Base-by-base conservation (phyloP, 2,329 filamentous ascomycete genomes). In the Ustulina deusta region DNA sequence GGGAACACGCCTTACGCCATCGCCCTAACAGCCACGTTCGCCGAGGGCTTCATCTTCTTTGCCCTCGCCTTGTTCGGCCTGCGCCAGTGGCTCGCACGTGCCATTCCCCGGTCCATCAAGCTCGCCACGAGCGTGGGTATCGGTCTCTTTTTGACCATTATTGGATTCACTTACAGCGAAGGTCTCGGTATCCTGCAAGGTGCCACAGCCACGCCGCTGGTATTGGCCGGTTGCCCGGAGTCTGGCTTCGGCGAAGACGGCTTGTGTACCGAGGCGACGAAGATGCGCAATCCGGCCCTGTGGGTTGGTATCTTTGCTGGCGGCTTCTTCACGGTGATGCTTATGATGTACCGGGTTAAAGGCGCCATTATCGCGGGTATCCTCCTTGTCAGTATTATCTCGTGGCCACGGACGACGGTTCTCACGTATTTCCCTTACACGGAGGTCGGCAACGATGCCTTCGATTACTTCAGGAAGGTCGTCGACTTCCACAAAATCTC, bases 281-380 rank as follows among this genome's bases (percentile, higher is more conserved):
- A 94, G 85, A 95, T 97, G 93, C 89, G 92, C 68, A 93, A 87
- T 75, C 92, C 93, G 0, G 89, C 90, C 27, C 88, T 97, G 87
- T 97, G 93, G 93, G 85, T 97, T 59, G 93, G 93, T 42, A 94
- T 97, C 74, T 96, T 97, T 83, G 92, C 91, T 73, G 93, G 93
- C 49, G 93, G 93, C 68, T 55, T 97, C 70, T 81, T 97, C 56
- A 97, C 93, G 0, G 90, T 90, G 36, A 82, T 96, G 71, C 82
- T 97, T 61, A 92, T 95, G 90, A 87, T 94, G 83, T 97, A 93
- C 79, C 90, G 93, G 22, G 88, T 97, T 79, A 95, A 95, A 81
- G 93, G 93, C 65, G 93, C 93, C 64, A 91, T 97, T 74, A 94
- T 97, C 74, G 86, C 88, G 40, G 93, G 93, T 42, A 96, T 97